Conservation (phyloP, 2,329 filamentous ascomycete species). For the Epichloe uncinata region DNA sequence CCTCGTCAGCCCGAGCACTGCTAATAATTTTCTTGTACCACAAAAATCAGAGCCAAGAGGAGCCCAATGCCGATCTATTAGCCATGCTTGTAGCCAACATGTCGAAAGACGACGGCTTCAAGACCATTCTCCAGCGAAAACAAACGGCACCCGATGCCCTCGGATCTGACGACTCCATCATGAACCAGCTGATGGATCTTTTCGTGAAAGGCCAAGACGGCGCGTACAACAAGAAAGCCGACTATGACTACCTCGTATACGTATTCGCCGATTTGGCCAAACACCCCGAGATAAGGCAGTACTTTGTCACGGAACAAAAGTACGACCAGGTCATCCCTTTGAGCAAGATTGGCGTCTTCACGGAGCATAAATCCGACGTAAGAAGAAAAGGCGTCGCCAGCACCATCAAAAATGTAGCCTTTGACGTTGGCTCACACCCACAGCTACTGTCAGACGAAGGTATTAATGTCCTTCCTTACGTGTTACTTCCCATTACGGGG, state of each 20-base stretch:
- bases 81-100: constrained; percentile 92
- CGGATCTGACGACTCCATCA: constrained; percentile 55
- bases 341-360: constrained; percentile 88
- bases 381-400: constrained; percentile 88
- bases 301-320: constrained; percentile 59
- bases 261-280: constrained; percentile 88
- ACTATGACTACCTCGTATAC: constrained; percentile 90
- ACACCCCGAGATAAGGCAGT: constrained; percentile 57
- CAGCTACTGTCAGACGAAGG: constrained; percentile 57
- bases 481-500: constrained; percentile 78
- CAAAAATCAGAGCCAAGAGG: constrained; percentile 48
- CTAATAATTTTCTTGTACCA: background rate
- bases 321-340: constrained; percentile 81
- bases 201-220: constrained; percentile 87
- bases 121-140: constrained; percentile 53
- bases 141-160: constrained; percentile 57
- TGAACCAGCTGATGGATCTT: constrained; percentile 88
- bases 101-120: constrained; percentile 63
- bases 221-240: constrained; percentile 68
- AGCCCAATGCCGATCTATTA: constrained; percentile 71
- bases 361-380: constrained; percentile 72
- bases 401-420: constrained; percentile 87
- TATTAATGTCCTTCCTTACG: constrained; percentile 74
- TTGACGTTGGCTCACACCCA: constrained; percentile 62
- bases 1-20: too few relatives aligned